Evolutionary conservation across 2,329 filamentous ascomycete species (phyloP), one percentile per base, ranked within the genome.

Genomic region (Fusarium irregulare): DNA sequence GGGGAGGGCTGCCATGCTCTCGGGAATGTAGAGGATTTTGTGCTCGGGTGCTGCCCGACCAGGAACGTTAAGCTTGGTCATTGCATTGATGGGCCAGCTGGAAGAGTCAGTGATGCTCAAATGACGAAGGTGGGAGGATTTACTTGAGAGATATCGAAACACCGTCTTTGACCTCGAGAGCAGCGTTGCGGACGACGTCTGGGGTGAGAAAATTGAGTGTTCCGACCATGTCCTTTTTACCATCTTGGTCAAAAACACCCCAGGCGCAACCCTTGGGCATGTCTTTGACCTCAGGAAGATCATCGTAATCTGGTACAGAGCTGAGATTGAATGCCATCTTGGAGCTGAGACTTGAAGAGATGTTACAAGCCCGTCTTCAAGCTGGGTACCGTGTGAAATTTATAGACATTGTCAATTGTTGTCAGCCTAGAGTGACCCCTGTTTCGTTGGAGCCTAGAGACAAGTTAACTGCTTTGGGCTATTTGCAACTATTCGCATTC

Each of bases 111-210:
- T 40, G 12, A 11, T 25, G 6, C 9, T 10, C 3, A 6, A 1
- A 23, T 1, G 3, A 5, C 1, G 3, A 7, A 2, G 41, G 7
- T 4, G 2, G 7, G 9, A 13, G 1, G 10, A 6, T 3, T 69
- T 70, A 87, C 83, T 88, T 87, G 28, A 88, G 80, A 4, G 85
- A 87, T 41, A 88, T 80, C 1, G 85, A 85, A 2, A 85, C 74
- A 2, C 86, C 86, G 7, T 75, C 63, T 16, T 68, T 68, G 34
- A 78, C 64, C 34, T 78, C 73, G 0, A 62, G 34, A 14, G 71
- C 73, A 1, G 75, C 75, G 1, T 63, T 64, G 6, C 65, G 60
- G 9, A 78, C 70, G 41, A 85, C 80, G 1, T 80, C 76, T 0
- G 83, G 81, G 0, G 85, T 88, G 5, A 88, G 76, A 9, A 86